phyloP scores from a whole-genome alignment of 768 basidiomycete genomes.

The Trametes gibbosa region DNA sequence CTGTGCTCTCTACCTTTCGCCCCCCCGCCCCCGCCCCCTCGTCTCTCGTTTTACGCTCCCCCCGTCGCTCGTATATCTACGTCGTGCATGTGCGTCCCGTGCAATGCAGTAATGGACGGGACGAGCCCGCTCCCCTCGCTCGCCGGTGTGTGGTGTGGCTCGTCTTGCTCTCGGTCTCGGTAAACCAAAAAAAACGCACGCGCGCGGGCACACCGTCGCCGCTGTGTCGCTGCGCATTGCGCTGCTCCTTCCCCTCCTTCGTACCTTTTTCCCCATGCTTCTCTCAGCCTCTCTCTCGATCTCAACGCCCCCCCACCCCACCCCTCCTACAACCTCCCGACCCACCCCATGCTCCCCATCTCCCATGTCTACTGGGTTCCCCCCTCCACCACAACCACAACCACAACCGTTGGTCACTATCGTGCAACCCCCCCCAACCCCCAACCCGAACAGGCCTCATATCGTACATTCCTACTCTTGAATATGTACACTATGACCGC shows the following conservation, averaged over 20 bases:
- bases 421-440: background rate
- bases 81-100: background rate
- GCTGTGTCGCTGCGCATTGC: too few relatives aligned
- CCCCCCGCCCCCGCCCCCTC: background rate
- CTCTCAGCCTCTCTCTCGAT: background rate
- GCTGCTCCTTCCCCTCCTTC: background rate
- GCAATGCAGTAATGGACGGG: slow-evolving; percentile 6
- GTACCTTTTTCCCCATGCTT: background rate
- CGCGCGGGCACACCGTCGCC: too few relatives aligned
- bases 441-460: too few relatives aligned
- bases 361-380: background rate
- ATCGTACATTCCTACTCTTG: background rate
- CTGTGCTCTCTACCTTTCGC: background rate
- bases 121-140: too few relatives aligned
- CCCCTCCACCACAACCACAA: background rate
- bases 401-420: too few relatives aligned
- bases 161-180: too few relatives aligned
- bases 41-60: background rate
- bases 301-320: too few relatives aligned
- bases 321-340: too few relatives aligned
- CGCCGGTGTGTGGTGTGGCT: too few relatives aligned
- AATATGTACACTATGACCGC: background rate
- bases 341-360: background rate
- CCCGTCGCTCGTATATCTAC: background rate
- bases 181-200: too few relatives aligned